Base-by-base conservation (phyloP, 306 rosid genomes). In the Prunus davidiana region DNA sequence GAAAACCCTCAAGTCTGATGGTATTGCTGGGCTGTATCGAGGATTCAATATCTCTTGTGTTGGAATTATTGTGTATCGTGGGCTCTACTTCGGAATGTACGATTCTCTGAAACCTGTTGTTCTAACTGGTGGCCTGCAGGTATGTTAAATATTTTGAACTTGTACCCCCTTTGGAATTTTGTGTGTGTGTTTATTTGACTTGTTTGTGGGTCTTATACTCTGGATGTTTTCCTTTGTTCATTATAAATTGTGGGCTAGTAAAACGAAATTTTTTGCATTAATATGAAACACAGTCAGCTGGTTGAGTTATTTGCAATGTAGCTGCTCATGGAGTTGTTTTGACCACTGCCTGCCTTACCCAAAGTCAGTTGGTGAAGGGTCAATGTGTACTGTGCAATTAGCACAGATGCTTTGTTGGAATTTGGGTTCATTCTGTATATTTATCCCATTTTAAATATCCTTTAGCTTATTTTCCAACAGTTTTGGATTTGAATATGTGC, bases 31-130 rank as follows among this genome's bases (percentile, higher is more conserved):
- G 78, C 91, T 93, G 34, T 93, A 93, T 74, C 95, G 96, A 49
- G 98, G 98, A 76, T 93, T 93, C 88, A 93, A 78, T 81, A 72
- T 88, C 79, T 89, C 96, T 0, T 88, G 89, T 78, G 87, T 91
- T 83, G 98, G 97, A 70, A 93, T n/a, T n/a, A n/a, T n/a, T n/a
- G n/a, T n/a, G n/a, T n/a, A n/a, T n/a, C n/a, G n/a, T n/a, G n/a
- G n/a, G 78, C 93, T 93, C 27, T 91, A 91, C 82, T 91, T 93
- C 78, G 98, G 98, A 84, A 81, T 93, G 90, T 93, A 93, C 61
- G 98, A 91, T 82, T 93, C 98, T 69, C 83, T 93, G 80, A 93
- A 93, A 71, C 96, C 98, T 68, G 95, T 85, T 45, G 88, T 89
- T 83, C 80, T 91, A 84, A 89, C 86, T 73, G 98, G 91, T 67